phyloP scores from a whole-genome alignment of 495 filamentous ascomycete species.

The Astrothelium subdiscretum region DNA sequence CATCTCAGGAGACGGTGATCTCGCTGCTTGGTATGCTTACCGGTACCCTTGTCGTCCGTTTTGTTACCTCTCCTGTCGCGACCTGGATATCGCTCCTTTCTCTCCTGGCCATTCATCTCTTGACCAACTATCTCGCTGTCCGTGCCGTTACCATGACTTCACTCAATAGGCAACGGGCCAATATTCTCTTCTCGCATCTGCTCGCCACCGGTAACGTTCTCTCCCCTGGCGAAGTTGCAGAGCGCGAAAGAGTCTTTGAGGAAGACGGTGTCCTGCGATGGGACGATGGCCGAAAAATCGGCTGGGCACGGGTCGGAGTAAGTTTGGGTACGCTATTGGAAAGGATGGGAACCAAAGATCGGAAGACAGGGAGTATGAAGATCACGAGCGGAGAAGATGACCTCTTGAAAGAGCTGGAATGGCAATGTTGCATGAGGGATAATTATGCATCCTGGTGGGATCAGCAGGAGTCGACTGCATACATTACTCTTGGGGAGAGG shows the following conservation, averaged over 20 bases:
- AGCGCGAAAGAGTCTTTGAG: conserved; percentile 61
- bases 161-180: conserved; percentile 81
- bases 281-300: conserved; percentile 37
- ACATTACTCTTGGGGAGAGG: background rate
- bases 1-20: conserved; percentile 90
- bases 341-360: conserved; percentile 23
- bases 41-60: conserved; percentile 68
- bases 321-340: conserved; percentile 27
- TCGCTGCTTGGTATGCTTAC: conserved; percentile 81
- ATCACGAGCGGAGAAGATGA: conserved; percentile 20
- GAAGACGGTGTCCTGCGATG: conserved; percentile 49
- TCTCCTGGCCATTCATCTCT: conserved; percentile 63
- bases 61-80: conserved; percentile 53
- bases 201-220: conserved; percentile 40
- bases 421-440: conserved; percentile 39
- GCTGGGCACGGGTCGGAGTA: conserved; percentile 41
- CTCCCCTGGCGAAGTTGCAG: conserved; percentile 50
- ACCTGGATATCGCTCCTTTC: conserved; percentile 67
- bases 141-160: conserved; percentile 70
- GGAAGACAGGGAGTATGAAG: conserved; percentile 24
- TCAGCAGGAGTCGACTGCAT: conserved; percentile 3
- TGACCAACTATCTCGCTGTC: conserved; percentile 77
- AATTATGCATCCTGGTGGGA: conserved; percentile 47
- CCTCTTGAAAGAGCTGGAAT: conserved; percentile 31
- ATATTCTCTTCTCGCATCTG: conserved; percentile 59